Percentiles rank a stretch among this genome's conserved stretches.
Conservation (phyloP, 805 yeast species). For the Myxozyma geophila region DNA sequence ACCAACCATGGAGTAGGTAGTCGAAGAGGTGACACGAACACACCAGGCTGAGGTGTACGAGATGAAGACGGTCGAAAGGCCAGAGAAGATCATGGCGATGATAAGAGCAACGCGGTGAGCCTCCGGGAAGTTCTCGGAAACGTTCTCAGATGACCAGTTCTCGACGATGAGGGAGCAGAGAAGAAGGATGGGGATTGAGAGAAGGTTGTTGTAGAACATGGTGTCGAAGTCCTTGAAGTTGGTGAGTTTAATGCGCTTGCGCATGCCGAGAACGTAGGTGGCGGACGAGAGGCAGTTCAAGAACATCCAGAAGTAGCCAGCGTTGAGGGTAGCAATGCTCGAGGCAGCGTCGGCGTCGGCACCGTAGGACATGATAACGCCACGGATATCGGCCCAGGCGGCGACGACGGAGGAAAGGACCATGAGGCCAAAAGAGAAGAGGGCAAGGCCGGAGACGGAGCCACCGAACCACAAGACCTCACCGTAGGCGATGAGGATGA, state of each 20-base stretch:
- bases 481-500: slow-evolving; percentile 95
- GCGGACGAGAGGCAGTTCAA: slow-evolving; percentile 94
- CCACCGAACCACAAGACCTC: slow-evolving; percentile 98
- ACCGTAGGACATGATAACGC: slow-evolving; percentile 49
- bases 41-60: slow-evolving; percentile 99
- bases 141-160: slow-evolving; percentile 88
- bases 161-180: slow-evolving; percentile 76
- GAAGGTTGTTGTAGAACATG: slow-evolving; percentile 95
- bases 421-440: slow-evolving; percentile 88
- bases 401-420: slow-evolving; percentile 96
- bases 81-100: slow-evolving; percentile 86
- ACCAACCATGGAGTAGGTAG: slow-evolving; percentile 99
- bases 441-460: slow-evolving; percentile 82
- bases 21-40: slow-evolving; percentile 97
- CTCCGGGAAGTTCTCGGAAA: slow-evolving; percentile 76
- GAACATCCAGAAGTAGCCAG: slow-evolving; percentile 97
- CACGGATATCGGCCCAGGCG: slow-evolving; percentile 76
- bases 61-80: slow-evolving; percentile 93
- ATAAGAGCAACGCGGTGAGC: slow-evolving; percentile 70
- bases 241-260: slow-evolving; percentile 96
- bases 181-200: slow-evolving; percentile 87
- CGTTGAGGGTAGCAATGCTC: slow-evolving; percentile 48
- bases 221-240: slow-evolving; percentile 72
- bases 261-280: slow-evolving; percentile 88
- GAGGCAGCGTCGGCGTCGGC: slow-evolving; percentile 43